phyloP scores from a whole-genome alignment of 1,284 basidiomycete genomes.

The Pseudozyma sp. region DNA sequence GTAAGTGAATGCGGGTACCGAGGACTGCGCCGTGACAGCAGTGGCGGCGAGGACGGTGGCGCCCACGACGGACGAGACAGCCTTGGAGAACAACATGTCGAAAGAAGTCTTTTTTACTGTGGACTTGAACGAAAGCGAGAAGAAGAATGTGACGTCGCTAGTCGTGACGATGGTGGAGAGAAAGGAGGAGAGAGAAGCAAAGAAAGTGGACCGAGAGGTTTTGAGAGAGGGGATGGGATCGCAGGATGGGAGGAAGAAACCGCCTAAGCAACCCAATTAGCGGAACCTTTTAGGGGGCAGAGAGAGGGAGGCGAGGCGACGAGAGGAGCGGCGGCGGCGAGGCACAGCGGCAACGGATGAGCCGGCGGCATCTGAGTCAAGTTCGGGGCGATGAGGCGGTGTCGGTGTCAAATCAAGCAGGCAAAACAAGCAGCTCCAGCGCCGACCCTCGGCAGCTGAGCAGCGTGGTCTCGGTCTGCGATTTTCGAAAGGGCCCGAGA shows the following conservation, averaged over 20 bases:
- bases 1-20: slow-evolving; percentile 53
- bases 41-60: slow-evolving; percentile 31
- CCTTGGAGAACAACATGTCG: slow-evolving; percentile 49
- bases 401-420: neutral
- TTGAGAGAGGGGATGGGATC: slow-evolving; percentile 1
- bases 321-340: neutral
- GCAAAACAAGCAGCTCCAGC: neutral
- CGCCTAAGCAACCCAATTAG: no score
- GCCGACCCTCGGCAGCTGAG: neutral
- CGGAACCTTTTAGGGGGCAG: neutral
- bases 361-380: neutral
- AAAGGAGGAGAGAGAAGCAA: neutral
- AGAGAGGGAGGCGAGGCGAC: neutral
- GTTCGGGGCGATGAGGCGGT: slow-evolving; percentile 1
- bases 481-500: no score
- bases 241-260: no score
- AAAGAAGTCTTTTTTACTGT: neutral
- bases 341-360: slow-evolving; percentile 4
- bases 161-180: slow-evolving; percentile 1
- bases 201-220: slow-evolving; percentile 5
- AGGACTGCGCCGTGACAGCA: slow-evolving; percentile 17
- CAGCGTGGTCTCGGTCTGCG: no score
- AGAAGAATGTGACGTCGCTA: slow-evolving; percentile 1
- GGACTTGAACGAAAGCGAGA: neutral
- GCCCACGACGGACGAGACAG: slow-evolving; percentile 37